Evolutionary conservation across 2,329 filamentous ascomycete species (phyloP), one percentile per base, ranked within the genome.

Genomic region (Lizonia empirigonia): DNA sequence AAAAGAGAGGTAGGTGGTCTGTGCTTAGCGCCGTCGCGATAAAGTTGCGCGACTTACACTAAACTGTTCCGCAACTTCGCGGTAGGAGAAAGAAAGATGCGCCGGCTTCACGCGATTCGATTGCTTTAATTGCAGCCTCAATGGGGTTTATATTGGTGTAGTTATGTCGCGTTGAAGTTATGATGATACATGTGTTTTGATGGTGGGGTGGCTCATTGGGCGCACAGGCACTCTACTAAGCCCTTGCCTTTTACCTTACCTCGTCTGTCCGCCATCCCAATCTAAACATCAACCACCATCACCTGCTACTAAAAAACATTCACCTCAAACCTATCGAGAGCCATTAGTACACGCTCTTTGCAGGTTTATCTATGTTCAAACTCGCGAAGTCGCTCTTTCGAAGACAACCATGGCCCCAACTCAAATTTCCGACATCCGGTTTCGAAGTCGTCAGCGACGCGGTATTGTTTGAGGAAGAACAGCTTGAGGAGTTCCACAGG

Each of bases 331-430:
- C 38, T 50, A 32, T 50, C 38, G 24, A 42, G 46, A 50, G 33
- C 38, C 26, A 44, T 33, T 24, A 44, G 38, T 23, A 44, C 23
- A 44, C 38, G 46, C 38, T 50, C 33, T 50, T 38, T 50, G 38
- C 30, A 50, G 33, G 38, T 33, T 50, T 33, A 37, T 50, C 32
- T 38, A 45, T 45, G 40, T 51, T 51, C 35, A 51, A 51, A 40
- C 40, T 51, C 35, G 48, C 48, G 40, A 51, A 44, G 38, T 26
- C 10, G 18, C 34, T 20, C 34, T 37, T 37, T 49, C 48, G 41
- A 52, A 55, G 51, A 48, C 52, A 48, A 47, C 55, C 49, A 44
- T 60, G 52, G 58, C 39, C 52, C 15, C 42, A 48, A 27, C 50
- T 58, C 36, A 49, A 50, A 33, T 58, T 58, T 37, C 52, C 58